These are phyloP conservation scores for Aureobasidium sp. DNA, from an alignment of 2,329 filamentous ascomycete species.

Conservation along the genomic window DNA sequence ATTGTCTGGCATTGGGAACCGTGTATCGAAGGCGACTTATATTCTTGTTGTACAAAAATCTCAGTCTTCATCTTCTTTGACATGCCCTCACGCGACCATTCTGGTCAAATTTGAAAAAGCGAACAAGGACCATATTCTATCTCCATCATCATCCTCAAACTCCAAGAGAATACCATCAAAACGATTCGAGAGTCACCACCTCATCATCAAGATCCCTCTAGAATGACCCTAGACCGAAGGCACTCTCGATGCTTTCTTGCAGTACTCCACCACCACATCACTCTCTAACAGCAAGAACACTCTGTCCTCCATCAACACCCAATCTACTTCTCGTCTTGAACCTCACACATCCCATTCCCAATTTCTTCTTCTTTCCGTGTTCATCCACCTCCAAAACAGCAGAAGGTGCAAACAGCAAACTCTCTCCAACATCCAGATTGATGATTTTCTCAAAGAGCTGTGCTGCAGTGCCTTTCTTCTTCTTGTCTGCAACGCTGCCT, in stretches of 20 bases:
- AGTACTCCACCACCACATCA: not conserved
- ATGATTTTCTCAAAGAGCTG: conserved; percentile 24
- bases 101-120: not conserved
- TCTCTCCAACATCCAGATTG: conserved; percentile 22
- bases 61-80: not conserved
- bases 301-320: conserved; percentile 21
- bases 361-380: conserved; percentile 16
- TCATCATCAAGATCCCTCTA: not conserved
- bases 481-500: not conserved
- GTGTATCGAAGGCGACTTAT: not conserved
- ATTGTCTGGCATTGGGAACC: not conserved
- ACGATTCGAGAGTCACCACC: too few species aligned
- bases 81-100: not conserved
- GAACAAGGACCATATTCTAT: too few species aligned
- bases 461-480: not conserved
- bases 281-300: conserved; percentile 17
- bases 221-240: not conserved
- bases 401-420: conserved; percentile 24
- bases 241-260: not conserved
- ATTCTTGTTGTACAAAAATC: not conserved
- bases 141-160: too few species aligned
- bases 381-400: conserved; percentile 18
- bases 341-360: conserved; percentile 17
- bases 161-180: too few species aligned
- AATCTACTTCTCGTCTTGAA: conserved; percentile 22